Evolutionary conservation across 352 stramenopile genomes (phyloP).

Genomic region (Phytopythium sindhum): DNA sequence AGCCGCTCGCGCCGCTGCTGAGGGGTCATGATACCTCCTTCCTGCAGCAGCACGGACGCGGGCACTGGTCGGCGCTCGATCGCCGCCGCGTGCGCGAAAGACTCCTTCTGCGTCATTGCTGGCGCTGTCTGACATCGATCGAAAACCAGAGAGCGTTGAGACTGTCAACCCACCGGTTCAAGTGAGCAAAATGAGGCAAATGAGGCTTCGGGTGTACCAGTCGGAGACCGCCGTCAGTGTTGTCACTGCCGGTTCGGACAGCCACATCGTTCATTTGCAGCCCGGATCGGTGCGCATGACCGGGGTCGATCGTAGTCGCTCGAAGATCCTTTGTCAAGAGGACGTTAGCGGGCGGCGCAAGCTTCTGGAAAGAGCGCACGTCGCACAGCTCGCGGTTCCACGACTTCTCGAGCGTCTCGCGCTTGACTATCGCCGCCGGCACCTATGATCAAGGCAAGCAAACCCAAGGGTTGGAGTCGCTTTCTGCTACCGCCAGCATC

Average conservation of each 20-base stretch:
- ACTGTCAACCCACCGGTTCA: too few relatives aligned
- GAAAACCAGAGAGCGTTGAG: too few relatives aligned
- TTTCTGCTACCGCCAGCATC: not conserved
- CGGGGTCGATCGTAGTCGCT: conserved; percentile 19
- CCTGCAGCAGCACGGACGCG: conserved; percentile 47
- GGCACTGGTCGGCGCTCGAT: conserved; percentile 49
- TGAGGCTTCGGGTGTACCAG: not conserved
- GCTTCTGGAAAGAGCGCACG: conserved; percentile 39
- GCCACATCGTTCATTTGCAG: conserved; percentile 27
- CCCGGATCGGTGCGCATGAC: conserved; percentile 12
- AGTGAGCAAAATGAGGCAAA: too few relatives aligned
- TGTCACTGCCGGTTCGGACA: conserved; percentile 5
- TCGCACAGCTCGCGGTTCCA: conserved; percentile 69
- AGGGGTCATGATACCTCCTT: conserved; percentile 65
- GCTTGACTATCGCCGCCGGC: conserved; percentile 33
- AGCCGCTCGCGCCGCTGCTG: conserved; percentile 66
- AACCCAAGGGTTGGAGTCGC: not conserved
- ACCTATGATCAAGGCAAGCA: conserved; percentile 5
- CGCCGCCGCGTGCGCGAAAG: conserved; percentile 34
- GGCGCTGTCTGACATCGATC: conserved; percentile 20
- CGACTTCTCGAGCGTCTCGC: conserved; percentile 33
- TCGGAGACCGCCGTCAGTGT: not conserved
- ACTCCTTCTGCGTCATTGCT: conserved; percentile 47
- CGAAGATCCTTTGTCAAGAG: conserved; percentile 35
- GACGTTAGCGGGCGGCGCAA: conserved; percentile 26